Evolutionary conservation across 306 rosid species (phyloP).

Genomic region (Trifolium subterraneum): DNA sequence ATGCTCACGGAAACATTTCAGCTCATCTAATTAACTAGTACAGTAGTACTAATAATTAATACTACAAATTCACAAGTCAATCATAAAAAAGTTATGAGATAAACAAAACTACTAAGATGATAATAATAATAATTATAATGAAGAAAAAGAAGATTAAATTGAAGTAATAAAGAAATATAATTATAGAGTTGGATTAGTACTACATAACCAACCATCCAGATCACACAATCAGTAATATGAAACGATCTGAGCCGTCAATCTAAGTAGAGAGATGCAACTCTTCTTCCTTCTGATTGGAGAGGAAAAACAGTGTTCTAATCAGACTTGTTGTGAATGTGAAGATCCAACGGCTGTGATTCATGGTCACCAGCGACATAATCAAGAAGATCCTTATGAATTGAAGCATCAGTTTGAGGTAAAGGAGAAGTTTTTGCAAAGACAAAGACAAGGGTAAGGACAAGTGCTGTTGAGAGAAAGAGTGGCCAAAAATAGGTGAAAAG

Average conservation of each 20-base stretch:
- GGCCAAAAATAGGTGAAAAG: slow-evolving; percentile 93
- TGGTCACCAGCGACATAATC: slow-evolving; percentile 79
- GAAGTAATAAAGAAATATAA: not conserved
- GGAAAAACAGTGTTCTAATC: slow-evolving; percentile 31
- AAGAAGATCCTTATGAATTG: slow-evolving; percentile 60
- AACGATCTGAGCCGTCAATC: too few relatives aligned
- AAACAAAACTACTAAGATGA: not conserved
- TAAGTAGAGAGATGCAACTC: too few relatives aligned
- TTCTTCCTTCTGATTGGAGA: too few relatives aligned
- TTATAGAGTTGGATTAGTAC: not conserved
- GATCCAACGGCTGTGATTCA: slow-evolving; percentile 46
- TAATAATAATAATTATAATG: not conserved
- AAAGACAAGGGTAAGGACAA: slow-evolving; percentile 72
- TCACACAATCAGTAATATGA: not conserved
- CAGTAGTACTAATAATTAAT: too few relatives aligned
- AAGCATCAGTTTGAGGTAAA: slow-evolving; percentile 45
- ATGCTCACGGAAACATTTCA: too few relatives aligned
- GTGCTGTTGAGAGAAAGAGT: slow-evolving; percentile 81
- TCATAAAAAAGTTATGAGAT: not conserved
- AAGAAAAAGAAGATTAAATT: not conserved
- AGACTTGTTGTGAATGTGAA: slow-evolving; percentile 51
- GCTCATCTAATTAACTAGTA: too few relatives aligned
- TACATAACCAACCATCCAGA: not conserved
- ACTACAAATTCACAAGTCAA: not conserved
- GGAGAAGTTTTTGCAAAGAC: slow-evolving; percentile 64